phyloP scores from a whole-genome alignment of 129 eudicot genomes.

The Sambucus nigra region DNA sequence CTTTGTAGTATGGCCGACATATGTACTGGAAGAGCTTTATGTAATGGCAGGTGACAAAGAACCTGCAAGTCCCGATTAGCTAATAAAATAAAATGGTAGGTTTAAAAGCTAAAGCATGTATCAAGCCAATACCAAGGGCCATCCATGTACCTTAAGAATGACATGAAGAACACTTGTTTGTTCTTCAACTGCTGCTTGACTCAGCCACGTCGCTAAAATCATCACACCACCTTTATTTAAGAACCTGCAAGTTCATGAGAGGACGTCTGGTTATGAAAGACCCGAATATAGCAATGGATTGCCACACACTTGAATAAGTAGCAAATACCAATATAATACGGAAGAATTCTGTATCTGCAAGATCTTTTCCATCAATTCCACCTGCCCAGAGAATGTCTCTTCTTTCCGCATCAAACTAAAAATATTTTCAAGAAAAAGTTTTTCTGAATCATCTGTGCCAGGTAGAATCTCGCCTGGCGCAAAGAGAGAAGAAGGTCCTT shows the following conservation, averaged over 20 bases:
- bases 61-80: constrained; percentile 40
- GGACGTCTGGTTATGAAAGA: background rate
- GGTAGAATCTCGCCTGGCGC: constrained; percentile 48
- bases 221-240: constrained; percentile 78
- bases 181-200: constrained; percentile 87
- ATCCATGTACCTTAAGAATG: constrained; percentile 50
- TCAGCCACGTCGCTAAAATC: constrained; percentile 93
- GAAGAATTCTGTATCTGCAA: constrained; percentile 63
- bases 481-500: constrained; percentile 67
- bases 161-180: constrained; percentile 78
- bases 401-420: constrained; percentile 69
- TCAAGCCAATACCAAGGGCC: constrained; percentile 3
- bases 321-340: constrained; percentile 53
- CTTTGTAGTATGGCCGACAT: constrained; percentile 92
- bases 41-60: constrained; percentile 70
- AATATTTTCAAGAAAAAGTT: constrained; percentile 49
- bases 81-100: constrained; percentile 1
- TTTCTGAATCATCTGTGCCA: constrained; percentile 49
- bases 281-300: background rate
- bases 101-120: background rate
- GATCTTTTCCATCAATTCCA: constrained; percentile 84
- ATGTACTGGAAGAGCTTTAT: constrained; percentile 75
- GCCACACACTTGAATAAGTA: constrained; percentile 1
- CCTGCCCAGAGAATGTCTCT: constrained; percentile 85
- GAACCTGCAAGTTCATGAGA: constrained; percentile 44